Conservation (phyloP, 1,139 yeast genomes). For the Petasospora rhodanensis region DNA sequence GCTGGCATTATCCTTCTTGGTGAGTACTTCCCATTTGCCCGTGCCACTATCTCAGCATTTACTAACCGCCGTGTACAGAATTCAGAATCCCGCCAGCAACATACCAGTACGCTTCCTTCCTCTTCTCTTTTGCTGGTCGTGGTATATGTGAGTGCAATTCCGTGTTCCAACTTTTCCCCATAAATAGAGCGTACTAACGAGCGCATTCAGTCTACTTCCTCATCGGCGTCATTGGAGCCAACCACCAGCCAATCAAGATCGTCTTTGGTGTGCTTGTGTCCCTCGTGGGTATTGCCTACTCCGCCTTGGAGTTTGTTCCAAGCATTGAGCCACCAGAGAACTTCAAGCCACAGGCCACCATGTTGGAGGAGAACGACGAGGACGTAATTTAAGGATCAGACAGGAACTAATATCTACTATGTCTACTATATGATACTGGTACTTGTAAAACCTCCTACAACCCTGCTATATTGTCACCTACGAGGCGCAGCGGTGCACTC, state of each 20-base stretch:
- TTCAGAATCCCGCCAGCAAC: slow-evolving; percentile 66
- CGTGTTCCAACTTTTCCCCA: no score
- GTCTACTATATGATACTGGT: no score
- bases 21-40: slow-evolving; percentile 15
- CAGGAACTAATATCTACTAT: no score
- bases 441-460: no score
- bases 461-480: no score
- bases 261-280: slow-evolving; percentile 54
- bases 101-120: slow-evolving; percentile 69
- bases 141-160: slow-evolving; percentile 59
- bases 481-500: no score
- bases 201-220: slow-evolving; percentile 54
- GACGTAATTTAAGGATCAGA: slow-evolving; percentile 26
- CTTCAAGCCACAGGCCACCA: slow-evolving; percentile 34
- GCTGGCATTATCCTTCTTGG: slow-evolving; percentile 50
- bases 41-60: not conserved
- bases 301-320: slow-evolving; percentile 64
- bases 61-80: slow-evolving; percentile 32
- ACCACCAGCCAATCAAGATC: slow-evolving; percentile 51
- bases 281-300: slow-evolving; percentile 53
- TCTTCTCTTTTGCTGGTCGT: slow-evolving; percentile 80
- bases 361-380: slow-evolving; percentile 25
- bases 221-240: slow-evolving; percentile 59
- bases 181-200: not conserved
- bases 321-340: slow-evolving; percentile 69